These are phyloP conservation scores for Colletotrichum kahawae DNA, from an alignment of 2,329 filamentous ascomycete species.

Conservation along the genomic window DNA sequence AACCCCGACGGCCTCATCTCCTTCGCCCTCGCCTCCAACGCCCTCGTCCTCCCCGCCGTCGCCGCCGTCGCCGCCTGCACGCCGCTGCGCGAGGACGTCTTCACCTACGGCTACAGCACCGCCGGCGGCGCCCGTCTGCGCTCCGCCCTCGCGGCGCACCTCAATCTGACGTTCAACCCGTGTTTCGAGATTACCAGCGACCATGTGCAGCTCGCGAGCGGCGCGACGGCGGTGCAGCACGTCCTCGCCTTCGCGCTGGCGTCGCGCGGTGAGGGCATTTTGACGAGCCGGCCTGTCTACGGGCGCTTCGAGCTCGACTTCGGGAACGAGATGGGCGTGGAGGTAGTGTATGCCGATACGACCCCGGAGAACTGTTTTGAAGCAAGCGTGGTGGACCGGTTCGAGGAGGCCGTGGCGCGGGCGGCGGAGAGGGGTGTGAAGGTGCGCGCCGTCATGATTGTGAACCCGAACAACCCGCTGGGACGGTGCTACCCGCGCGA, in stretches of 20 bases:
- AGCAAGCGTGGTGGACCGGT: constrained; percentile 45
- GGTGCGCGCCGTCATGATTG: constrained; percentile 54
- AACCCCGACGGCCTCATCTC: constrained; percentile 13
- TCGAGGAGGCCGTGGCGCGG: constrained; percentile 46
- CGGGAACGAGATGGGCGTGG: constrained; percentile 38
- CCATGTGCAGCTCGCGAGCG: constrained; percentile 37
- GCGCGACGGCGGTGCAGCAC: constrained; percentile 44
- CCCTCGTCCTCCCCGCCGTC: neutral
- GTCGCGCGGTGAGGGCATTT: constrained; percentile 42
- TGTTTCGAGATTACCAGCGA: constrained; percentile 29
- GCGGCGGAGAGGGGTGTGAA: constrained; percentile 38
- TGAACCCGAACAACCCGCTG: constrained; percentile 59
- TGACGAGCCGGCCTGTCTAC: constrained; percentile 47
- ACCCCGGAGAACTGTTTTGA: constrained; percentile 49
- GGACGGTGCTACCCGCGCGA: constrained; percentile 50
- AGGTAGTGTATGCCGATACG: constrained; percentile 49
- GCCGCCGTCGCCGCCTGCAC: constrained; percentile 7
- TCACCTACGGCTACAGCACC: constrained; percentile 41
- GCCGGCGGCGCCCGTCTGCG: constrained; percentile 39
- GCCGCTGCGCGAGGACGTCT: constrained; percentile 24
- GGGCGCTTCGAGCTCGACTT: constrained; percentile 56
- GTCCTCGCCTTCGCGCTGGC: constrained; percentile 43
- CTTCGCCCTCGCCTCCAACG: constrained; percentile 8
- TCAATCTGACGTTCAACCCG: constrained; percentile 43
- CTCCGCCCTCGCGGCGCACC: constrained; percentile 36